These are phyloP conservation scores for Phialophora chinensis DNA, from an alignment of 2,329 filamentous ascomycete species.

Conservation along the genomic window DNA sequence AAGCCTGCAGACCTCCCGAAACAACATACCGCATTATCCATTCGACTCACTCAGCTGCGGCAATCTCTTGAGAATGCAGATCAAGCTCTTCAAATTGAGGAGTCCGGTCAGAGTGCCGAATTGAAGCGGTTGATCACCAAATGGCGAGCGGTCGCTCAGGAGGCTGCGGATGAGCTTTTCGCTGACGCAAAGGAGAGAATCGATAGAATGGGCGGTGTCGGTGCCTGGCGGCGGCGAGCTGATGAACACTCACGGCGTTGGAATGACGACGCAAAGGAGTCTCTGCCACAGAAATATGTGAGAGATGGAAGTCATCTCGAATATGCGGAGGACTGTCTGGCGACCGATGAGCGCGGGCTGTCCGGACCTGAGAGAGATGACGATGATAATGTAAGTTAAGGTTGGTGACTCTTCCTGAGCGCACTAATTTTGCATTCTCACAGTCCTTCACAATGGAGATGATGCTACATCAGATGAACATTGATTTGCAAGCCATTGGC, in stretches of 20 bases:
- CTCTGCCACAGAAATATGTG: background rate
- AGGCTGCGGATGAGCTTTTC: slow-evolving; percentile 72
- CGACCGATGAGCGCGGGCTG: background rate
- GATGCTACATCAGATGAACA: slow-evolving; percentile 70
- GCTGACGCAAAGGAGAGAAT: slow-evolving; percentile 64
- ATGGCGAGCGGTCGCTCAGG: slow-evolving; percentile 66
- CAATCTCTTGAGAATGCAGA: slow-evolving; percentile 56
- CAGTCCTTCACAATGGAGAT: slow-evolving; percentile 72
- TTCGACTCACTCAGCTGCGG: slow-evolving; percentile 42
- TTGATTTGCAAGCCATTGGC: slow-evolving; percentile 67
- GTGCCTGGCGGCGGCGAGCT: slow-evolving; percentile 60
- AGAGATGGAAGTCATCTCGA: background rate
- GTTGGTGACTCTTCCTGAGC: slow-evolving; percentile 28
- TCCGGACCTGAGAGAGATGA: slow-evolving; percentile 28
- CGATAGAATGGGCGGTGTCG: slow-evolving; percentile 67
- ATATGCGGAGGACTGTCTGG: background rate
- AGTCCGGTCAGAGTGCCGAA: slow-evolving; percentile 57
- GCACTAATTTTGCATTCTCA: slow-evolving; percentile 32
- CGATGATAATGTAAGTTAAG: slow-evolving; percentile 38
- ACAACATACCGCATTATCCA: slow-evolving; percentile 45
- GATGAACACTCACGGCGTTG: slow-evolving; percentile 46
- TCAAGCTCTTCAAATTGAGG: slow-evolving; percentile 61
- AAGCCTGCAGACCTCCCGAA: slow-evolving; percentile 46
- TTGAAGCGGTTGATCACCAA: slow-evolving; percentile 62
- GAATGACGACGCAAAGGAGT: slow-evolving; percentile 43